Conservation (phyloP, 768 basidiomycete species). For the Epithele typhae region DNA sequence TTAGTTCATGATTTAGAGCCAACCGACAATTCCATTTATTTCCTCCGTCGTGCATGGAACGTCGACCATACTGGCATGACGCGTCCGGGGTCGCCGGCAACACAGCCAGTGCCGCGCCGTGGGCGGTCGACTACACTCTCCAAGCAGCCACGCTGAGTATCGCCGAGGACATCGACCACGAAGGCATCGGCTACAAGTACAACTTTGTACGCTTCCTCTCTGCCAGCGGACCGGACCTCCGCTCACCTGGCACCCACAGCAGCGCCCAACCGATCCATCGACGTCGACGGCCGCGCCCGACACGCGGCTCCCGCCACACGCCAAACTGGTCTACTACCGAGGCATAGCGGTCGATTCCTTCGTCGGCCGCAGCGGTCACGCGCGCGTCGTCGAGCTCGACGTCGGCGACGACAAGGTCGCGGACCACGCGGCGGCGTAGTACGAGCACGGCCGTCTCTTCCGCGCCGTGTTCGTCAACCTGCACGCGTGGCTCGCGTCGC, state of each 20-base stretch:
- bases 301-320: slow-evolving; percentile 46
- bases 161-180: slow-evolving; percentile 52
- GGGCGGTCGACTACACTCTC: no score
- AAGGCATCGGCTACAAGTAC: slow-evolving; percentile 69
- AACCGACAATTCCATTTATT: no score
- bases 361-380: slow-evolving; percentile 40
- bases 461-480: slow-evolving; percentile 57
- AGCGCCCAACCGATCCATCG: no score
- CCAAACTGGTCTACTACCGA: slow-evolving; percentile 63
- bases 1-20: no score
- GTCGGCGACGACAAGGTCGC: slow-evolving; percentile 43
- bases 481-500: slow-evolving; percentile 34
- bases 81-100: no score
- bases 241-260: no score
- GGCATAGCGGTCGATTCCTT: slow-evolving; percentile 56
- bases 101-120: no score
- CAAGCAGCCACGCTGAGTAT: no score
- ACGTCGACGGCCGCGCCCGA: slow-evolving; percentile 48
- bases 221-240: no score
- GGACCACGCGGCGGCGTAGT: slow-evolving; percentile 63
- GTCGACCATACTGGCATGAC: no score
- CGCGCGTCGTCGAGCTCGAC: slow-evolving; percentile 42
- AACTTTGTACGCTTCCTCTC: slow-evolving; percentile 40
- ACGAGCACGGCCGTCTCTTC: slow-evolving; percentile 28
- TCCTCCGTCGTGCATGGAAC: no score